Conservation (phyloP, 2,329 filamentous ascomycete genomes). For the Cryphonectria japonica region DNA sequence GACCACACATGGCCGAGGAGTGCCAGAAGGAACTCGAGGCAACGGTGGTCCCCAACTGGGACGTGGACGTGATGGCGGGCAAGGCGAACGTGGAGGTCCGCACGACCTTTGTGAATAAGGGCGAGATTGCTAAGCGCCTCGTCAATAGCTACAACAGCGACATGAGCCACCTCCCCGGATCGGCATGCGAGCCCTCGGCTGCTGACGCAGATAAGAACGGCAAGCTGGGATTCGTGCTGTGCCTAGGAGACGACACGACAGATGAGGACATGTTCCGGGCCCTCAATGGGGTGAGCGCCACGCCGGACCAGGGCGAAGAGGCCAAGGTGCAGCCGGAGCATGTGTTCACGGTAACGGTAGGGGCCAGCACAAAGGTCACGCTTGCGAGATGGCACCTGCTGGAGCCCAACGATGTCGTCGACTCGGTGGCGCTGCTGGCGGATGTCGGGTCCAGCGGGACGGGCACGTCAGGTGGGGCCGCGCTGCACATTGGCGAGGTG, state of each 20-base stretch:
- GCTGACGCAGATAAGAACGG: conserved; percentile 43
- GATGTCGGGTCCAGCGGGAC: conserved; percentile 43
- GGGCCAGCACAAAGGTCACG: conserved; percentile 89
- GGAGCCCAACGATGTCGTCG: conserved; percentile 86
- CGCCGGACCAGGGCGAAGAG: conserved; percentile 56
- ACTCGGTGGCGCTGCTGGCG: conserved; percentile 61
- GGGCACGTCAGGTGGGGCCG: conserved; percentile 39
- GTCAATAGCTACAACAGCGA: conserved; percentile 71
- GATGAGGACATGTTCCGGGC: conserved; percentile 97
- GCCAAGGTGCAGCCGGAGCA: conserved; percentile 64
- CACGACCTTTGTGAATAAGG: conserved; percentile 98
- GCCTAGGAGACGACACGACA: conserved; percentile 92
- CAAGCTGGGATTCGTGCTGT: conserved; percentile 83
- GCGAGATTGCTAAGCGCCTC: conserved; percentile 86
- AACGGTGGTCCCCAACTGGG: conserved; percentile 77
- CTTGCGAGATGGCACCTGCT: conserved; percentile 87
- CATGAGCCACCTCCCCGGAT: conserved; percentile 37
- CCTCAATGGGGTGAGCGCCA: conserved; percentile 60
- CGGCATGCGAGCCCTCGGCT: conserved; percentile 16
- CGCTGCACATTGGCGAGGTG: conserved; percentile 52
- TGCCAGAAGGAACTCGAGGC: conserved; percentile 81
- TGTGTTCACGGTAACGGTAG: conserved; percentile 90
- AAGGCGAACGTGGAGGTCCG: conserved; percentile 97
- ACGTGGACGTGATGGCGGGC: conserved; percentile 94
- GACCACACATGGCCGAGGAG: conserved; percentile 75